Conservation (phyloP, 257 asterid species). For the Schizonepeta tenuifolia region DNA sequence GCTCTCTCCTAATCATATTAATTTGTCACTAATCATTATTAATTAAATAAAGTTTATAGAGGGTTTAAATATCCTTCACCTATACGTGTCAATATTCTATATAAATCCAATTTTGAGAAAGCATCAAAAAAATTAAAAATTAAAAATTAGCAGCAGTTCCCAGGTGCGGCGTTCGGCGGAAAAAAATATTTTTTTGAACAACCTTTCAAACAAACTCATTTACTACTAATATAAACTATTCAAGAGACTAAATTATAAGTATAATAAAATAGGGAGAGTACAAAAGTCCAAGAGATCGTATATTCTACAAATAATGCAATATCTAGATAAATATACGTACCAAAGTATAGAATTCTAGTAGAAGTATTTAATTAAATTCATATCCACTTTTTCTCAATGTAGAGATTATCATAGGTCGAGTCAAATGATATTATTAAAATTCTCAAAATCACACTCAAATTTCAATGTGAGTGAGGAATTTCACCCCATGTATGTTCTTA, state of each 20-base stretch:
- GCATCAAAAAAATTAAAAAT: conserved; percentile 37
- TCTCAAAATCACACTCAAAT: too few species aligned
- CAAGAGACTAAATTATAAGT: not conserved
- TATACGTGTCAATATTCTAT: conserved; percentile 40
- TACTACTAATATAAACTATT: conserved; percentile 17
- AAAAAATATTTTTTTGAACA: conserved; percentile 38
- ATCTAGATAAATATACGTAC: too few species aligned
- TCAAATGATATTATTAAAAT: too few species aligned
- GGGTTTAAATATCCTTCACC: conserved; percentile 22
- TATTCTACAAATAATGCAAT: too few species aligned
- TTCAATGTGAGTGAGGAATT: too few species aligned
- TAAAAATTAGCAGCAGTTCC: conserved; percentile 68
- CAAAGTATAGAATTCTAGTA: too few species aligned
- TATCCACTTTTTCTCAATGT: too few species aligned
- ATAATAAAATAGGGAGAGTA: conserved; percentile 12
- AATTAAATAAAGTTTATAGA: conserved; percentile 21
- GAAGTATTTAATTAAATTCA: too few species aligned
- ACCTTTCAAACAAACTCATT: conserved; percentile 38
- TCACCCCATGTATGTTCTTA: too few species aligned
- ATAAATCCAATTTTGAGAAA: conserved; percentile 40
- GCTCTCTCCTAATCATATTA: not conserved
- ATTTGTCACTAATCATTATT: conserved; percentile 36
- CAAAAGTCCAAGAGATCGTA: conserved; percentile 1
- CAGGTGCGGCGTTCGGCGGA: conserved; percentile 98
- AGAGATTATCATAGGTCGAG: too few species aligned